Evolutionary conservation across 768 basidiomycete species (phyloP).

Genomic region (Calocera viscosa): DNA sequence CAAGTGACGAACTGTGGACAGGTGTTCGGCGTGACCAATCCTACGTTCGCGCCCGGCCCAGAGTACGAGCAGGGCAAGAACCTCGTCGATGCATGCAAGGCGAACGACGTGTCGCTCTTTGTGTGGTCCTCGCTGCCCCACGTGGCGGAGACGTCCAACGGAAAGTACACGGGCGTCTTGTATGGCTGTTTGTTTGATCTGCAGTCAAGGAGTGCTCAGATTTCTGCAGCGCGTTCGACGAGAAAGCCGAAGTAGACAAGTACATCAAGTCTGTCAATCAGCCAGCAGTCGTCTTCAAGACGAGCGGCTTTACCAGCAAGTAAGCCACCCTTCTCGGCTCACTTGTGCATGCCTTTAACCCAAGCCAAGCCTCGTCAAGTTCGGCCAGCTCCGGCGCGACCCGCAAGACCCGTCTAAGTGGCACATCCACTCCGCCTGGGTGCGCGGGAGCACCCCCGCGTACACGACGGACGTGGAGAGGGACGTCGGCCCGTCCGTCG

Average conservation of each 20-base stretch:
- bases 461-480: neutral
- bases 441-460: neutral
- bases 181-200: neutral
- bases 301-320: neutral
- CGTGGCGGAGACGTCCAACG: neutral
- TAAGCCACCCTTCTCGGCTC: neutral
- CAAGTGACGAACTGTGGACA: neutral
- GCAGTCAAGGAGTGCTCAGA: neutral
- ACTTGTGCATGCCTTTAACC: too few relatives aligned
- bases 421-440: neutral
- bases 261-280: neutral
- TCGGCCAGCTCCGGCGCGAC: neutral
- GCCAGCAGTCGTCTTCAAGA: neutral
- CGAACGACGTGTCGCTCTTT: neutral
- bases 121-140: neutral
- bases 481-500: neutral
- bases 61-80: neutral
- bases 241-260: neutral
- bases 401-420: neutral
- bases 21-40: neutral
- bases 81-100: neutral
- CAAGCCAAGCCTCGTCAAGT: neutral
- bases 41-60: neutral
- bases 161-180: neutral
- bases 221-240: neutral